Percentiles rank a stretch among this genome's conserved stretches.
Conservation (phyloP, 495 filamentous ascomycete species). For the Platismatia glauca region DNA sequence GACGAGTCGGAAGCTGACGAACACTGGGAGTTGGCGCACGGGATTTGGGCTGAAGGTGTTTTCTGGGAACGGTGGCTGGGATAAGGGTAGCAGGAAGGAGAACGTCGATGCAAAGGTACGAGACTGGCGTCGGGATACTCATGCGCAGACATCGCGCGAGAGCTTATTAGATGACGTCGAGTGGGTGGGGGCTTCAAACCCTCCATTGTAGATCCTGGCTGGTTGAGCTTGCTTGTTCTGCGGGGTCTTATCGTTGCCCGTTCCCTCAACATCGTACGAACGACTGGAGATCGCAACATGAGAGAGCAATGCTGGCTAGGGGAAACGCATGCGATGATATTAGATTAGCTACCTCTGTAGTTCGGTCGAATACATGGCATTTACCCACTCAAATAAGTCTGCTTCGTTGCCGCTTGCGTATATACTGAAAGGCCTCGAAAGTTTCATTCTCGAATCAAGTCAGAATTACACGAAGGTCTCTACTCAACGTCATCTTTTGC, state of each 20-base stretch:
- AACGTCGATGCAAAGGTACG: constrained; percentile 30
- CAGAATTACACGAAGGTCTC: too few relatives aligned
- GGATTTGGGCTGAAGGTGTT: constrained; percentile 43
- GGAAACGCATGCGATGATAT: constrained; percentile 16
- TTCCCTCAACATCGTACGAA: neutral
- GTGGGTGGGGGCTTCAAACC: constrained; percentile 78
- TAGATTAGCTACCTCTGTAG: constrained; percentile 19
- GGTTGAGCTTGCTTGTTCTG: constrained; percentile 6
- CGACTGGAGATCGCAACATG: neutral
- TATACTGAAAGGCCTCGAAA: neutral
- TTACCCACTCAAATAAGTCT: constrained; percentile 18
- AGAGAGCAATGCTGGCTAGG: constrained; percentile 3
- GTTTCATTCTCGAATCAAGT: neutral
- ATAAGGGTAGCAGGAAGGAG: constrained; percentile 42
- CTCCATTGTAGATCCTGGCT: constrained; percentile 36
- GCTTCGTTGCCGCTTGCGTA: neutral
- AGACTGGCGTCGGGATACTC: constrained; percentile 57
- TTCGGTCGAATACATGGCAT: constrained; percentile 21
- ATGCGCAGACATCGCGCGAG: constrained; percentile 28
- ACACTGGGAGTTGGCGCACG: constrained; percentile 32
- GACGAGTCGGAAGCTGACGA: constrained; percentile 30
- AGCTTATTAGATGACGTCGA: constrained; percentile 58
- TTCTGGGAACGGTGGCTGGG: constrained; percentile 44
- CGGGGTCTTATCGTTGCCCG: neutral
- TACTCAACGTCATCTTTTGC: too few relatives aligned